These are phyloP conservation scores for Pilaira anomala DNA, from an alignment of 192 early-diverging fungal genomes.

Conservation along the genomic window DNA sequence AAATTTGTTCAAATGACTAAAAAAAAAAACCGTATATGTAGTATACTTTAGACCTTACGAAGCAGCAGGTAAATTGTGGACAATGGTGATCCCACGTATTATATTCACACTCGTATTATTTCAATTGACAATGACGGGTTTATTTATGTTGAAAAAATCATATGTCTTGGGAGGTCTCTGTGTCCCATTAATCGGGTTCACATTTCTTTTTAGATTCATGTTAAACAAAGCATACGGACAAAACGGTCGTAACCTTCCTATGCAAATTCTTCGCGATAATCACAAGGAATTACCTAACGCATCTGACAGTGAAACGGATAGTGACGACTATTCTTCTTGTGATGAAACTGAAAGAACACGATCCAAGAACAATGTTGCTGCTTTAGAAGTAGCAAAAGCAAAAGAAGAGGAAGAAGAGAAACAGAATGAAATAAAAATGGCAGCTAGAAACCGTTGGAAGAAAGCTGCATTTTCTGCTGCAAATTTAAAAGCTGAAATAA, in stretches of 20 bases:
- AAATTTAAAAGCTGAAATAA: neutral
- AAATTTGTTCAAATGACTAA: neutral
- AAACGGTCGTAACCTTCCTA: constrained; percentile 21
- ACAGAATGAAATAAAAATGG: no score
- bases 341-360: no score
- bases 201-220: constrained; percentile 41
- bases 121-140: constrained; percentile 61
- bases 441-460: neutral
- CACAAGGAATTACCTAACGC: constrained; percentile 6
- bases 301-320: neutral
- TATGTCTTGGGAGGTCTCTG: constrained; percentile 35
- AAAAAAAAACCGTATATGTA: no score
- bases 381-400: no score
- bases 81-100: constrained; percentile 61
- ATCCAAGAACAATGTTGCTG: neutral
- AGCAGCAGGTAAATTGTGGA: constrained; percentile 68
- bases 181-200: constrained; percentile 45
- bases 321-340: neutral
- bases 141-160: constrained; percentile 53
- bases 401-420: neutral
- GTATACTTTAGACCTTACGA: constrained; percentile 74
- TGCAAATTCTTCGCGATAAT: constrained; percentile 27
- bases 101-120: constrained; percentile 62
- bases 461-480: neutral
- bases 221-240: constrained; percentile 29